A percentile compares a stretch with the other conserved stretches of the same genome.
These are phyloP conservation scores for Lenwebbia sp. DNA, from an alignment of 345 rosid genomes.

Conservation along the genomic window DNA sequence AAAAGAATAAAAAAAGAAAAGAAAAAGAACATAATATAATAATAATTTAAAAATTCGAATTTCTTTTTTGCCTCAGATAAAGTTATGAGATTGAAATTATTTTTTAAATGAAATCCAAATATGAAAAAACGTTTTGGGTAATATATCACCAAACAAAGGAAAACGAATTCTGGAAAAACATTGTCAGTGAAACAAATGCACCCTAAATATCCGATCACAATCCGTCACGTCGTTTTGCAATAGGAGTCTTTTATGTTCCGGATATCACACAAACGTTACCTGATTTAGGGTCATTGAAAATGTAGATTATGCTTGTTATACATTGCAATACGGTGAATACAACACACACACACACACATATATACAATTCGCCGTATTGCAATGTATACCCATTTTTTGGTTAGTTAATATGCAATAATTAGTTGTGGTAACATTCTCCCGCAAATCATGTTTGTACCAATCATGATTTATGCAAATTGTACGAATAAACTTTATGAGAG, in stretches of 20 bases:
- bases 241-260: neutral
- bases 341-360: neutral
- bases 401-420: neutral
- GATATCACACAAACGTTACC: accelerated
- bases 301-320: neutral
- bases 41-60: too few species aligned
- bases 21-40: too few species aligned
- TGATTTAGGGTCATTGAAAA: neutral
- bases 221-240: neutral
- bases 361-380: too few species aligned
- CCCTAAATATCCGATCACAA: neutral
- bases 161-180: too few species aligned
- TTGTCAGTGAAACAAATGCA: too few species aligned
- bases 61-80: too few species aligned
- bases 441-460: neutral
- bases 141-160: too few species aligned
- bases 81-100: too few species aligned
- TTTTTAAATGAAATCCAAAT: too few species aligned
- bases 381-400: neutral
- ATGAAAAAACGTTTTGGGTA: too few species aligned
- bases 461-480: neutral
- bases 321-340: neutral
- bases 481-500: neutral
- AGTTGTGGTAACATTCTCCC: too few species aligned
- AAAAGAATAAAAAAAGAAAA: too few species aligned